Conservation (phyloP, 2,329 filamentous ascomycete species). For the Rhynchosporium graminicola region DNA sequence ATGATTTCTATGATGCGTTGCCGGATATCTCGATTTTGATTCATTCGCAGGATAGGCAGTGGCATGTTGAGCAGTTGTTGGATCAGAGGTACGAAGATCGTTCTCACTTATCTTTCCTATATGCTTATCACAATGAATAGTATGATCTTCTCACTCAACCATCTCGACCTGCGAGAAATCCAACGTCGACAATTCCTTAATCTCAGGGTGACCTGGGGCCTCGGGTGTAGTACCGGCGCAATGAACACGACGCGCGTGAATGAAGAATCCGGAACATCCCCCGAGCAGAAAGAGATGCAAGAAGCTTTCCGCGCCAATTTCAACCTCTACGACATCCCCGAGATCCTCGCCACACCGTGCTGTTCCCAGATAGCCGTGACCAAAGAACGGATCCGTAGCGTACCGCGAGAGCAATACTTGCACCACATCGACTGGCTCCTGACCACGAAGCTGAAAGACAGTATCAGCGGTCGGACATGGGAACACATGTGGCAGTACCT, state of each 20-base stretch:
- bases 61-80: constrained; percentile 33
- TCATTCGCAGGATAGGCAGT: constrained; percentile 49
- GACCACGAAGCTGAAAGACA: constrained; percentile 53
- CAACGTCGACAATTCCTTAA: constrained; percentile 59
- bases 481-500: constrained; percentile 63
- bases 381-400: constrained; percentile 49
- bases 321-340: constrained; percentile 44
- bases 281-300: constrained; percentile 30
- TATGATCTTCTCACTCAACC: constrained; percentile 31
- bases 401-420: constrained; percentile 55
- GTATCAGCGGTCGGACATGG: constrained; percentile 58
- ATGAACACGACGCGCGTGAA: constrained; percentile 40
- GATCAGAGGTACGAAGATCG: constrained; percentile 23
- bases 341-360: constrained; percentile 56
- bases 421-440: constrained; percentile 60
- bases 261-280: constrained; percentile 21
- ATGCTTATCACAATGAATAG: constrained; percentile 1
- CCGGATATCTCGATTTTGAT: constrained; percentile 35
- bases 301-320: constrained; percentile 32
- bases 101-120: not conserved
- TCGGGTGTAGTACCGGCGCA: constrained; percentile 51
- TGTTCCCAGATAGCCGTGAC: constrained; percentile 67
- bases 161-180: constrained; percentile 42
- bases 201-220: constrained; percentile 57
- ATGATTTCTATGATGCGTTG: constrained; percentile 59